These are phyloP conservation scores for Jaminaea rosea DNA, from an alignment of 1,284 basidiomycete genomes.

Conservation along the genomic window DNA sequence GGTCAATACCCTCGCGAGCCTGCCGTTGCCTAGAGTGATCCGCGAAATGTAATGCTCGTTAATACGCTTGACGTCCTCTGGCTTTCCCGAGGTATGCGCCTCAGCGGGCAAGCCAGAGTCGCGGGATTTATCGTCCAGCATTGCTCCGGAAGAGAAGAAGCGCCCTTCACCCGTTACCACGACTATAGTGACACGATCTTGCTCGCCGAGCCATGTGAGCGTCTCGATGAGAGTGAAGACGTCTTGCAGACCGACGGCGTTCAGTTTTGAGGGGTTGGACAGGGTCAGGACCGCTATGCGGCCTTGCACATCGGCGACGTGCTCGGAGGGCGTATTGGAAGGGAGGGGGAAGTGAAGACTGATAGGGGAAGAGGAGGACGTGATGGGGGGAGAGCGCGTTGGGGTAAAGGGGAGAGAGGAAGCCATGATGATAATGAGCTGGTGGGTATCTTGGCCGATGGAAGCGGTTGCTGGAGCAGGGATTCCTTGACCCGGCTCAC, in stretches of 20 bases:
- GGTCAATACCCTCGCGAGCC: conserved; percentile 12
- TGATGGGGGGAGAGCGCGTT: conserved; percentile 11
- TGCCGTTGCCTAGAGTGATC: conserved; percentile 10
- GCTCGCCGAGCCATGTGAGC: conserved; percentile 23
- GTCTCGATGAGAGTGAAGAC: conserved; percentile 13
- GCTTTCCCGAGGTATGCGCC: conserved; percentile 4
- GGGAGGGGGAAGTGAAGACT: conserved; percentile 20
- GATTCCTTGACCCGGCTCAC: too few species aligned
- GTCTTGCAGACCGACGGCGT: conserved; percentile 16
- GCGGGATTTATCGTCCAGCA: conserved; percentile 24
- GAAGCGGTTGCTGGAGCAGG: too few species aligned
- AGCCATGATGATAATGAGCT: too few species aligned
- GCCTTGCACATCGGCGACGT: neutral
- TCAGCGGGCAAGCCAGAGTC: neutral
- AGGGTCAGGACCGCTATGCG: conserved; percentile 21
- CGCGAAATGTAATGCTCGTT: conserved; percentile 8
- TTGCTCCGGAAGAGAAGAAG: conserved; percentile 28
- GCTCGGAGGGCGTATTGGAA: conserved; percentile 8
- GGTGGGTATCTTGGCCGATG: too few species aligned
- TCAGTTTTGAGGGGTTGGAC: conserved; percentile 18
- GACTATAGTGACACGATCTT: conserved; percentile 19
- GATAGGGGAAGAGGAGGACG: conserved; percentile 12
- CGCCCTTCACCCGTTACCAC: conserved; percentile 26
- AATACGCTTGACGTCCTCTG: neutral
- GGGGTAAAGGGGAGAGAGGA: conserved; percentile 5